Percentiles rank a stretch among this genome's conserved stretches.
These are phyloP conservation scores for Paragyromitra xinjiangensis DNA, from an alignment of 495 filamentous ascomycete genomes.

Conservation along the genomic window DNA sequence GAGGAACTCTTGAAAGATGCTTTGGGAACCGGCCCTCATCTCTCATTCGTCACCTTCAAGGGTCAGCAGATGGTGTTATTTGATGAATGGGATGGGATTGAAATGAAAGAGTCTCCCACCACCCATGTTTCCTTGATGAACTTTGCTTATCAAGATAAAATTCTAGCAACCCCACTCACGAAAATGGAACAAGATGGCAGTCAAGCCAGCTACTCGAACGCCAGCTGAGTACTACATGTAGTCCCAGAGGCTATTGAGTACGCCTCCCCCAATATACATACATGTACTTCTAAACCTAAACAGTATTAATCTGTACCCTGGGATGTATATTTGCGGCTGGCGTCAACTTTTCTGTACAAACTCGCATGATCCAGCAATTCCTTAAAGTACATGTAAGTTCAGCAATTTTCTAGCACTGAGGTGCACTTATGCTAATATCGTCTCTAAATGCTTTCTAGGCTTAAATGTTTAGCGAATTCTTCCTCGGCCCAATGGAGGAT, in stretches of 20 bases:
- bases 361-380: not conserved
- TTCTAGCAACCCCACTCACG: not conserved
- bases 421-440: not conserved
- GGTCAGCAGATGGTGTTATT: slow-evolving; percentile 11
- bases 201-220: slow-evolving; percentile 6
- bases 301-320: not conserved
- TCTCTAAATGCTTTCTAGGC: slow-evolving; percentile 17
- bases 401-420: not conserved
- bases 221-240: slow-evolving; percentile 27
- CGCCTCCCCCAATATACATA: not conserved
- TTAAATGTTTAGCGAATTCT: slow-evolving; percentile 14
- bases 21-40: slow-evolving; percentile 2
- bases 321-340: slow-evolving; percentile 11
- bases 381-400: not conserved
- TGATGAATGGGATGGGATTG: slow-evolving; percentile 20
- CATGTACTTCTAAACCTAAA: not conserved
- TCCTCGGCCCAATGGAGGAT: slow-evolving; percentile 20
- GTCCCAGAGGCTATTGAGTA: slow-evolving; percentile 10
- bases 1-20: slow-evolving; percentile 27
- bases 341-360: slow-evolving; percentile 18
- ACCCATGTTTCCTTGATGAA: not conserved
- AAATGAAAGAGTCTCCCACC: slow-evolving; percentile 18
- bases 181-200: not conserved
- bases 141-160: not conserved
- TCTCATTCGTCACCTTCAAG: slow-evolving; percentile 13